Evolutionary conservation across 1,284 basidiomycete species (phyloP).

Genomic region (Tilletia caries): DNA sequence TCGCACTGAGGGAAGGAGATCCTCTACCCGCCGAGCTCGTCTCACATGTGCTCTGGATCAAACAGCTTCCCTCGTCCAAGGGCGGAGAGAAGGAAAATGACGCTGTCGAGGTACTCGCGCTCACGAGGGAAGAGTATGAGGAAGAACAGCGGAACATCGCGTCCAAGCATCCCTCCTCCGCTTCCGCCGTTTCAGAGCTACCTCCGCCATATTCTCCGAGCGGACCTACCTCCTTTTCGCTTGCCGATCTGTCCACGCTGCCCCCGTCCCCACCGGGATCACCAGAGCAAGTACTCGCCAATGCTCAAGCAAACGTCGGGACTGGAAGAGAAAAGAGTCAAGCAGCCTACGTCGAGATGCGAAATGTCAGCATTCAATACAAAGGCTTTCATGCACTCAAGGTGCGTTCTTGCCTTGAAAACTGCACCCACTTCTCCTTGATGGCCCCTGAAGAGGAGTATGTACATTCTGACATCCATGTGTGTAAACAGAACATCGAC

Average conservation of each 20-base stretch:
- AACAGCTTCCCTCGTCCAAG: constrained; percentile 56
- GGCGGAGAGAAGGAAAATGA: background rate
- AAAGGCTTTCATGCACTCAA: constrained; percentile 61
- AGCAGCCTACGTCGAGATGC: constrained; percentile 61
- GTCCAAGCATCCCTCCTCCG: too few relatives aligned
- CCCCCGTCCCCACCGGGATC: background rate
- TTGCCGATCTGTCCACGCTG: background rate
- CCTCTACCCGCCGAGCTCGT: constrained; percentile 73
- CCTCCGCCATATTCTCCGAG: background rate
- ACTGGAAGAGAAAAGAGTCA: background rate
- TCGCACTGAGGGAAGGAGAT: constrained; percentile 77
- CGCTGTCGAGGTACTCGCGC: background rate
- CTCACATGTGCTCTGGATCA: constrained; percentile 68
- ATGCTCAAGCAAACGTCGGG: background rate
- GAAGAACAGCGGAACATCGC: background rate
- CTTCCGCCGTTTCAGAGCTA: background rate
- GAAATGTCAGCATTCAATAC: constrained; percentile 71
- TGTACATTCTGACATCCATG: constrained; percentile 4
- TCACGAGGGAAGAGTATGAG: constrained; percentile 2
- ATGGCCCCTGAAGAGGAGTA: background rate
- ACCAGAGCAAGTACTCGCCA: background rate
- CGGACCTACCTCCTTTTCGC: background rate
- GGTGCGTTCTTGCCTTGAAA: constrained; percentile 23
- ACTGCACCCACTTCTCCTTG: background rate
- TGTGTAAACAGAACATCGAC: constrained; percentile 18